Conservation (phyloP, 371 early-diverging fungal species). For the Encephalitozoon cuniculi region DNA sequence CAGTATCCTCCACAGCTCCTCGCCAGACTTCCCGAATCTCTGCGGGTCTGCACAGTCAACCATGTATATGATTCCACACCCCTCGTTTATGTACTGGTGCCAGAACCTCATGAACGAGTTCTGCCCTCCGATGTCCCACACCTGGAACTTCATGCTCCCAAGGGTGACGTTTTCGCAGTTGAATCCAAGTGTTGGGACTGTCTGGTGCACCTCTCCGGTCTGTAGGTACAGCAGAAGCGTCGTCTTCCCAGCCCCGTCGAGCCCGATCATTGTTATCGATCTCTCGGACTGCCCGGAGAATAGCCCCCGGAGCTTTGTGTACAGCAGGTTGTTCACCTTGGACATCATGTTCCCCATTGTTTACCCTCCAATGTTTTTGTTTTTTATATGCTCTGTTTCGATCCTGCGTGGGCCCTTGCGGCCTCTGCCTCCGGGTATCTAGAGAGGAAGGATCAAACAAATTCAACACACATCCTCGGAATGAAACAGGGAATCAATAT, state of each 20-base stretch:
- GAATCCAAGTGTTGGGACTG: conserved; percentile 78
- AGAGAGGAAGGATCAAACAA: conserved; percentile 4
- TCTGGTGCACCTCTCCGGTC: conserved; percentile 70
- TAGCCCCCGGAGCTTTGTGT: conserved; percentile 1
- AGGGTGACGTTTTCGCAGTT: conserved; percentile 61
- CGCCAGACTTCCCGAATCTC: conserved; percentile 74
- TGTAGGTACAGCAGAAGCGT: conserved; percentile 69
- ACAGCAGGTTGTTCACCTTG: conserved; percentile 13
- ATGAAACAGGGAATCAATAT: conserved; percentile 7
- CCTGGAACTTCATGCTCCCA: conserved; percentile 56
- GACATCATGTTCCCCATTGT: conserved; percentile 28
- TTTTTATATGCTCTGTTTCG: conserved; percentile 8
- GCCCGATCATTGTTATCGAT: conserved; percentile 65
- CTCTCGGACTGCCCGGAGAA: conserved; percentile 16
- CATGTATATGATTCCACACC: conserved; percentile 73
- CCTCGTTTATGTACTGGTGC: conserved; percentile 59
- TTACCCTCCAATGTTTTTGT: not conserved
- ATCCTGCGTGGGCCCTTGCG: not conserved
- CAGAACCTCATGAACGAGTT: conserved; percentile 61
- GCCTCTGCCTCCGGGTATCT: not conserved
- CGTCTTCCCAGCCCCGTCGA: conserved; percentile 70
- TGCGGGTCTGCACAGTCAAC: conserved; percentile 82
- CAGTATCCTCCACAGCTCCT: conserved; percentile 59
- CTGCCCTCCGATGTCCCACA: conserved; percentile 64
- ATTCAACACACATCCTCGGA: conserved; percentile 2